These are phyloP conservation scores for Boletus subcaerulescens DNA, from an alignment of 768 basidiomycete species.

Conservation along the genomic window DNA sequence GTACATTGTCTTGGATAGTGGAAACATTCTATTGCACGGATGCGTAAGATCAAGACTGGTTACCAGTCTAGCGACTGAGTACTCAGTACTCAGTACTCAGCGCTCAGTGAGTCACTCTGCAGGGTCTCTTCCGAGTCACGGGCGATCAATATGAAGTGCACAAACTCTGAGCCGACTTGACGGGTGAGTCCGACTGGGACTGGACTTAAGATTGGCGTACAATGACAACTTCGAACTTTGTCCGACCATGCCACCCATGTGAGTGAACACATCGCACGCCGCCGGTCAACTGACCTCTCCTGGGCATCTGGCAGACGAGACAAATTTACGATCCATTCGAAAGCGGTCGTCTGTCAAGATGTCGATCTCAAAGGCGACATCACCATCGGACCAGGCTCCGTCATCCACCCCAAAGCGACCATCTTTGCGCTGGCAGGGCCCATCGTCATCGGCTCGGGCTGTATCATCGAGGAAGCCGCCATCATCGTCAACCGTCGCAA, in stretches of 20 bases:
- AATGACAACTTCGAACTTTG: constrained; percentile 5
- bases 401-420: constrained; percentile 92
- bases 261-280: constrained; percentile 3
- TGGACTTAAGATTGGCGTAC: too few species aligned
- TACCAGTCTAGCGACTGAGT: too few species aligned
- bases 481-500: constrained; percentile 90
- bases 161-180: too few species aligned
- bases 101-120: too few species aligned
- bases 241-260: constrained; percentile 30
- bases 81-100: too few species aligned
- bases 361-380: constrained; percentile 93
- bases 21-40: background rate
- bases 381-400: constrained; percentile 87
- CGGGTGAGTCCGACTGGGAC: too few species aligned
- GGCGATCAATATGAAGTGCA: too few species aligned
- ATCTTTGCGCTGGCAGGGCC: constrained; percentile 90
- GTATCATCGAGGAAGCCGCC: constrained; percentile 88
- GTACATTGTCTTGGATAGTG: constrained; percentile 12
- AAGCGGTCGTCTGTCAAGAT: constrained; percentile 88
- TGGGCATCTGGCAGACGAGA: constrained; percentile 55
- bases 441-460: constrained; percentile 83
- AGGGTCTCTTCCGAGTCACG: too few species aligned
- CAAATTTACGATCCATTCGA: constrained; percentile 87
- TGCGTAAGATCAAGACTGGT: too few species aligned
- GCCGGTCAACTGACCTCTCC: background rate